These are phyloP conservation scores for Blastomyces parvus DNA, from an alignment of 2,329 filamentous ascomycete genomes.

Conservation along the genomic window DNA sequence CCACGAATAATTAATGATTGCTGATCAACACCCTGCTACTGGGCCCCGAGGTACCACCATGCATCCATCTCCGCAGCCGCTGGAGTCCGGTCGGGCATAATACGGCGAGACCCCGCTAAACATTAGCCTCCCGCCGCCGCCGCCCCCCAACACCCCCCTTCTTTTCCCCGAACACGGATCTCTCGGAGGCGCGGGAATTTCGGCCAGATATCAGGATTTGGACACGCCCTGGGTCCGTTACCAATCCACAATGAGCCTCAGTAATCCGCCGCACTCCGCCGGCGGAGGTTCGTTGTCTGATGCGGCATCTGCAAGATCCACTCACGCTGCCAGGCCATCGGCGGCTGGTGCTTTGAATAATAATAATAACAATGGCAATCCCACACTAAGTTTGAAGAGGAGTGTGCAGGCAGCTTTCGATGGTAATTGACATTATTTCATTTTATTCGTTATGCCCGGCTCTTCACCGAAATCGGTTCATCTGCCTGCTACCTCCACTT, in stretches of 20 bases:
- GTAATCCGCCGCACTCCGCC: slow-evolving; percentile 34
- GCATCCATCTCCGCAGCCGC: background rate
- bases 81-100: background rate
- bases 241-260: slow-evolving; percentile 30
- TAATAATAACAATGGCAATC: background rate
- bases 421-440: slow-evolving; percentile 29
- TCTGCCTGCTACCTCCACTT: slow-evolving; percentile 6
- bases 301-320: slow-evolving; percentile 17
- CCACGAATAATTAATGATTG: background rate
- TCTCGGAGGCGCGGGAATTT: background rate
- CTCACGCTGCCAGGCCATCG: slow-evolving; percentile 28
- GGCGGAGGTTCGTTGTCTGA: slow-evolving; percentile 26
- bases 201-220: background rate
- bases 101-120: background rate
- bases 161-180: too few relatives aligned
- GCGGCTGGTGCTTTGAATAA: slow-evolving; percentile 19
- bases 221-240: background rate
- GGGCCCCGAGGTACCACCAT: background rate
- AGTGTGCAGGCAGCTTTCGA: slow-evolving; percentile 37
- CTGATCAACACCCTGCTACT: background rate
- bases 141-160: too few relatives aligned
- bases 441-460: slow-evolving; percentile 10
- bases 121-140: background rate
- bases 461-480: background rate
- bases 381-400: slow-evolving; percentile 33